A percentile compares a stretch with the other conserved stretches of the same genome.
Evolutionary conservation across 129 eudicot genomes (phyloP).

Genomic region (Lactuca saligna): DNA sequence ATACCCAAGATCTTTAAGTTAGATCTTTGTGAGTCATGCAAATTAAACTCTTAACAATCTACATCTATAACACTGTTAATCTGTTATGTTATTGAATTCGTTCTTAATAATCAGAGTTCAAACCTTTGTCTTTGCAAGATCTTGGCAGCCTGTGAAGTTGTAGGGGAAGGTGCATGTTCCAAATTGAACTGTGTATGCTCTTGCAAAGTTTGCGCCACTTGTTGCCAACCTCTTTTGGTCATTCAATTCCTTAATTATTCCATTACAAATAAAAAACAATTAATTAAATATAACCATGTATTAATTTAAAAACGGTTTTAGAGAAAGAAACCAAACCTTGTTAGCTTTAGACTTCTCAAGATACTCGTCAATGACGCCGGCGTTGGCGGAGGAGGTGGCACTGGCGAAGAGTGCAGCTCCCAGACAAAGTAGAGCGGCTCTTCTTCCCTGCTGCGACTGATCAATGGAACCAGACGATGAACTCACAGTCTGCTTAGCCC

Average conservation of each 20-base stretch:
- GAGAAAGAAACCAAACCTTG: slow-evolving; percentile 53
- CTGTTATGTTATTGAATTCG: too few species aligned
- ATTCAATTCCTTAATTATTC: slow-evolving; percentile 64
- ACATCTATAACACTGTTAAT: too few species aligned
- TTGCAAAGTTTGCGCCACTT: slow-evolving; percentile 95
- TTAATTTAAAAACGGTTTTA: not conserved
- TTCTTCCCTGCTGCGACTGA: slow-evolving; percentile 52
- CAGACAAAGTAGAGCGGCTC: slow-evolving; percentile 69
- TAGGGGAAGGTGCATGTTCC: slow-evolving; percentile 98
- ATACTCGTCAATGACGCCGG: slow-evolving; percentile 75
- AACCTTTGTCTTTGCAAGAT: slow-evolving; percentile 96
- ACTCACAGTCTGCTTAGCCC: slow-evolving; percentile 42
- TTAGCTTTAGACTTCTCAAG: slow-evolving; percentile 87
- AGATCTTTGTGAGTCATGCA: not conserved
- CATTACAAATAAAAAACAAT: not conserved
- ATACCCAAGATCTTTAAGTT: not conserved
- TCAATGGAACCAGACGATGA: slow-evolving; percentile 21
- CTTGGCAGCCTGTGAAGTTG: slow-evolving; percentile 99
- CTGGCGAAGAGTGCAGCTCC: slow-evolving; percentile 82
- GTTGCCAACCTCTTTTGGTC: slow-evolving; percentile 97
- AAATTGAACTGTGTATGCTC: slow-evolving; percentile 90
- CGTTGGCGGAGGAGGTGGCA: slow-evolving; percentile 67
- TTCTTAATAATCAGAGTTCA: not conserved
- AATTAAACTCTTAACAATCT: too few species aligned
- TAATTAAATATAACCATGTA: not conserved